Percentiles rank a stretch among this genome's conserved stretches.
phyloP scores from a whole-genome alignment of 768 basidiomycete species.

The Mrakia hoshinonis region DNA sequence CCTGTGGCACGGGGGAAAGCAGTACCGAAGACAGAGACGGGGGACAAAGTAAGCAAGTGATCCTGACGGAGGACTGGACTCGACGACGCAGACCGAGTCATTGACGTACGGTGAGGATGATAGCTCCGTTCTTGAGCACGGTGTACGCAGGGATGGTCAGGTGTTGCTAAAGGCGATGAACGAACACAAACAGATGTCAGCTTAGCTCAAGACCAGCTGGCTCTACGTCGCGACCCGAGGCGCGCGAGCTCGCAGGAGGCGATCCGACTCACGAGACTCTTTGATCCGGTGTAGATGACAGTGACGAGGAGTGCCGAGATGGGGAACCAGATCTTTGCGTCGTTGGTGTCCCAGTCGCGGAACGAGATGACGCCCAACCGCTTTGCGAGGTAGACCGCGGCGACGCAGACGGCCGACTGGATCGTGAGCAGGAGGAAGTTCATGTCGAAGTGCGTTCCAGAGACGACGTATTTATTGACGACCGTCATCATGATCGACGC shows the following conservation, averaged over 20 bases:
- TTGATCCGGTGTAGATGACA: slow-evolving; percentile 97
- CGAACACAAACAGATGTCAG: neutral
- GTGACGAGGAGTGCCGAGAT: slow-evolving; percentile 82
- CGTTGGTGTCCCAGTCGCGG: slow-evolving; percentile 67
- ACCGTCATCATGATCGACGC: slow-evolving; percentile 96
- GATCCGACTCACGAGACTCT: slow-evolving; percentile 67
- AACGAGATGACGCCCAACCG: slow-evolving; percentile 58
- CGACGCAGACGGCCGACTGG: slow-evolving; percentile 78
- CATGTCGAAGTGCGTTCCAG: slow-evolving; percentile 88
- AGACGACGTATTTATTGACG: slow-evolving; percentile 96
- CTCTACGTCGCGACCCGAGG: neutral
- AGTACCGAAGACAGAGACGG: neutral
- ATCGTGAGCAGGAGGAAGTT: slow-evolving; percentile 87
- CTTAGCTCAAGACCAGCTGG: neutral
- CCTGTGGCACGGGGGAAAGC: slow-evolving; percentile 46
- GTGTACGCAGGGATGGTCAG: slow-evolving; percentile 95
- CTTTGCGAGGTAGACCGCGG: slow-evolving; percentile 51
- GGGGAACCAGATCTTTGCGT: slow-evolving; percentile 89
- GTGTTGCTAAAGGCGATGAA: slow-evolving; percentile 61
- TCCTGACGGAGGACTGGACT: neutral
- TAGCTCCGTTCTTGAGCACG: slow-evolving; percentile 99
- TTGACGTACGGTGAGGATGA: slow-evolving; percentile 79
- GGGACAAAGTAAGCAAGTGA: neutral
- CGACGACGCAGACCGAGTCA: neutral
- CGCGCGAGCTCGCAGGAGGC: neutral